A percentile compares a stretch with the other conserved stretches of the same genome.
Evolutionary conservation across 768 basidiomycete species (phyloP).

Genomic region (Thelephora ganbajun): DNA sequence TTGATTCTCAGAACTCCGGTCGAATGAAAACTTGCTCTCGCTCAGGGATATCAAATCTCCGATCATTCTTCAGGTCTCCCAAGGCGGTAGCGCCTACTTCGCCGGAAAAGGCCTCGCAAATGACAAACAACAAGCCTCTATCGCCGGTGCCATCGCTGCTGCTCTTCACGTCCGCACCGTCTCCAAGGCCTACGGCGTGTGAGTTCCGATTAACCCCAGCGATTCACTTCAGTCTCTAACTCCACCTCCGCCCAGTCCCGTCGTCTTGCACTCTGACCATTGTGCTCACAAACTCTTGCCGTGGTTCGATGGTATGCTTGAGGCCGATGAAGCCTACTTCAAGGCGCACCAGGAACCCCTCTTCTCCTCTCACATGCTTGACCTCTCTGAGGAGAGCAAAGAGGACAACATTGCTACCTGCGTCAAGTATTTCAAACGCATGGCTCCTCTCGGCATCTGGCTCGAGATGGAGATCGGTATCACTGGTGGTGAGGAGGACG

Average conservation of each 20-base stretch:
- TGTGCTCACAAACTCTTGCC: conserved; percentile 96
- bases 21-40: neutral
- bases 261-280: conserved; percentile 96
- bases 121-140: conserved; percentile 90
- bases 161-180: conserved; percentile 85
- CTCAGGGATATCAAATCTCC: conserved; percentile 87
- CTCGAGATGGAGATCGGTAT: conserved; percentile 99
- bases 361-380: conserved; percentile 98
- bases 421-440: conserved; percentile 87
- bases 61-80: conserved; percentile 95
- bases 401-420: conserved; percentile 93
- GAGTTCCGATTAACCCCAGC: conserved; percentile 20
- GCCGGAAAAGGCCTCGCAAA: conserved; percentile 94
- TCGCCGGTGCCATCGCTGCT: conserved; percentile 82
- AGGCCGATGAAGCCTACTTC: conserved; percentile 87
- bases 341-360: conserved; percentile 77
- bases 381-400: conserved; percentile 85
- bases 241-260: conserved; percentile 45
- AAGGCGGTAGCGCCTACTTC: conserved; percentile 92
- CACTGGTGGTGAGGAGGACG: conserved; percentile 98
- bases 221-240: neutral
- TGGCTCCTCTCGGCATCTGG: conserved; percentile 87
- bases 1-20: neutral
- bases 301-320: conserved; percentile 99
- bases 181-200: conserved; percentile 88